Evolutionary conservation across 345 rosid genomes (phyloP), one percentile per base, ranked within the genome.

Genomic region (Dipteronia dyeriana): DNA sequence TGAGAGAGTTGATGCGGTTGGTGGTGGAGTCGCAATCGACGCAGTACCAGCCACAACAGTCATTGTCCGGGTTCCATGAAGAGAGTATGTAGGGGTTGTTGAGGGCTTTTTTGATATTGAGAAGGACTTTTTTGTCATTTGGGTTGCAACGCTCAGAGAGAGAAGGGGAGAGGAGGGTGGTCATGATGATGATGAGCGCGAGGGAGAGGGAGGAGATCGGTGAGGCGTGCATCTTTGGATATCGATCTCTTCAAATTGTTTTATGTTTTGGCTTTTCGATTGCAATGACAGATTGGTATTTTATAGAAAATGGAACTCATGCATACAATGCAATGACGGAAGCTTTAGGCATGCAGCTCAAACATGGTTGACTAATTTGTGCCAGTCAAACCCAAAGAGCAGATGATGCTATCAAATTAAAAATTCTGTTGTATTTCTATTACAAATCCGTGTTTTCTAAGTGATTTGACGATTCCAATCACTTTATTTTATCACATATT

Each of bases 41-140:
- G 39, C 84, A 82, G 77, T 90, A 85, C 98, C 98, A 95, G 1
- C 61, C 66, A 81, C 97, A 92, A 82, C 96, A 94, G 71, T 91
- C 98, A 1, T 88, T 77, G 68, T 83, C 76, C 0, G 90, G 84
- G 6, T 85, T 17, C 98, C 98, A 92, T 0, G 98, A 91, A 61
- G 94, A 88, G 14, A 91, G 83, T 68, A 84, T 83, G 85, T 88
- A 91, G 53, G 97, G 97, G 77, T 91, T 80, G 76, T 88, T 87
- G 19, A 91, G 85, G 47, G 89, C 76, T 63, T 82, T 68, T 73
- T 91, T 90, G 81, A 92, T 90, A 19, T 84, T 79, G 70, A 94
- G 88, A 54, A 94, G 94, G 75, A 84, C 90, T 20, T 56, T 75
- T 74, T 92, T 92, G 86, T 94, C 98, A 11, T 70, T 8, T 23